Evolutionary conservation across 306 rosid species (phyloP).

Genomic region (Aeschynomene evenia): DNA sequence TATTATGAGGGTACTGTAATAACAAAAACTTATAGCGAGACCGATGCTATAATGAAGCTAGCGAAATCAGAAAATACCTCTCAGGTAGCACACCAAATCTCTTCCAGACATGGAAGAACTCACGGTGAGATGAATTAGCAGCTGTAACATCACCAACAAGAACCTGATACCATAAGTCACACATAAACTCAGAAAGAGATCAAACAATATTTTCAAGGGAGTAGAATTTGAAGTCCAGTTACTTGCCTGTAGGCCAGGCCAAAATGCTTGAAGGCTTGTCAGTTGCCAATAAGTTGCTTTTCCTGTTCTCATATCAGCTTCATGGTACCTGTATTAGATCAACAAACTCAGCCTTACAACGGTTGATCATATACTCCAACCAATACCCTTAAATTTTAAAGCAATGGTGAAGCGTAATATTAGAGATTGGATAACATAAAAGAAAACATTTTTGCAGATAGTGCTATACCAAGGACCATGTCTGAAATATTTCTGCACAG

Average conservation of each 20-base stretch:
- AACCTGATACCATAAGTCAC: slow-evolving; percentile 56
- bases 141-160: slow-evolving; percentile 89
- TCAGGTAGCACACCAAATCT: slow-evolving; percentile 90
- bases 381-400: neutral
- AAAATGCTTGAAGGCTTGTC: slow-evolving; percentile 98
- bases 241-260: slow-evolving; percentile 98
- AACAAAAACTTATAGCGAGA: slow-evolving; percentile 29
- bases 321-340: slow-evolving; percentile 74
- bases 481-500: slow-evolving; percentile 66
- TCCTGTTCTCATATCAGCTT: slow-evolving; percentile 98
- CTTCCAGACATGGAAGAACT: slow-evolving; percentile 85
- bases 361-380: slow-evolving; percentile 24
- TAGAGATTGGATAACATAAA: slow-evolving; percentile 7
- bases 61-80: slow-evolving; percentile 55
- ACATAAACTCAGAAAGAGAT: slow-evolving; percentile 32
- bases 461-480: slow-evolving; percentile 85
- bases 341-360: slow-evolving; percentile 31
- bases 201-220: neutral
- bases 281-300: slow-evolving; percentile 98
- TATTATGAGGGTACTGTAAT: slow-evolving; percentile 23
- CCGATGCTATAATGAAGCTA: slow-evolving; percentile 4
- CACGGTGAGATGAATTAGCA: slow-evolving; percentile 93
- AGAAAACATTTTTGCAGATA: slow-evolving; percentile 11
- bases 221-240: slow-evolving; percentile 16
- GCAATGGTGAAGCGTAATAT: slow-evolving; percentile 4